Percentiles rank a stretch among this genome's conserved stretches.
phyloP scores from a whole-genome alignment of 805 yeast genomes.

The Jamesozyma piceae region DNA sequence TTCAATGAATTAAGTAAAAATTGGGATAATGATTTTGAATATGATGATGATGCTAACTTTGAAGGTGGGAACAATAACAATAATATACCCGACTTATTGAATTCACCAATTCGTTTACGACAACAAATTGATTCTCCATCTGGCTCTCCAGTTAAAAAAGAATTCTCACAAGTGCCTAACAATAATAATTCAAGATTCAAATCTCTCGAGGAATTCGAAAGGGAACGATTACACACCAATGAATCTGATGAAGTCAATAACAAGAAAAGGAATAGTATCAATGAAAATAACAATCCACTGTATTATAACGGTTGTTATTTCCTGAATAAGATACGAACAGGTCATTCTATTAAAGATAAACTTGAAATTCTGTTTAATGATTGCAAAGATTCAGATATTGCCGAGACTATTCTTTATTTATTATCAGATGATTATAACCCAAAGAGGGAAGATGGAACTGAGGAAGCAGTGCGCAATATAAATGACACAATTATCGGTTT shows the following conservation, averaged over 20 bases:
- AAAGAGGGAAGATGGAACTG: too few relatives aligned
- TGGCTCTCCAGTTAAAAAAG: background rate
- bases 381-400: slow-evolving; percentile 10
- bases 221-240: background rate
- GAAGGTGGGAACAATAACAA: too few relatives aligned
- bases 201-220: background rate
- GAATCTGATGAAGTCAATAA: background rate
- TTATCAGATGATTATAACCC: background rate
- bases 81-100: too few relatives aligned
- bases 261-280: background rate
- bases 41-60: slow-evolving; percentile 8
- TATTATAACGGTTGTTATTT: slow-evolving; percentile 4
- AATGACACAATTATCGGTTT: slow-evolving; percentile 7
- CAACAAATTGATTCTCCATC: background rate
- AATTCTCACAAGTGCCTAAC: background rate
- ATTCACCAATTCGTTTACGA: background rate
- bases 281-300: background rate
- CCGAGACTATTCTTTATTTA: slow-evolving; percentile 8
- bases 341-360: background rate
- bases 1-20: slow-evolving; percentile 14
- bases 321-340: slow-evolving; percentile 3
- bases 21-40: slow-evolving; percentile 27
- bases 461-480: too few relatives aligned
- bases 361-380: slow-evolving; percentile 5
- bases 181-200: background rate